A percentile compares a stretch with the other conserved stretches of the same genome.
phyloP scores from a whole-genome alignment of 1,139 yeast species.

The Kodamaea anthophila region DNA sequence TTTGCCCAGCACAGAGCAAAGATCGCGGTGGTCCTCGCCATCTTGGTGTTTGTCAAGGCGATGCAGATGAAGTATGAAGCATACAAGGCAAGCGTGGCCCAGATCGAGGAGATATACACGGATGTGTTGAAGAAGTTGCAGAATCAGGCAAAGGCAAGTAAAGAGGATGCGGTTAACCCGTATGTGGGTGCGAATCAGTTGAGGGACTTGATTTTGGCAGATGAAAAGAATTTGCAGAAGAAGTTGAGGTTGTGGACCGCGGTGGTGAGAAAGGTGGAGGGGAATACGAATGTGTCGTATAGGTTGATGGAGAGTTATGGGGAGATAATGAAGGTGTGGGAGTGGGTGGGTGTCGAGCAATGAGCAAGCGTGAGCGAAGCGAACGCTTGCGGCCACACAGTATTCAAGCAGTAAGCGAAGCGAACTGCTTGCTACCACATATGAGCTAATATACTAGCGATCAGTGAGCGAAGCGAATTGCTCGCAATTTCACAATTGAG shows the following conservation, averaged over 20 bases:
- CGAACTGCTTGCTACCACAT: too few relatives aligned
- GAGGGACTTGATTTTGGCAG: slow-evolving; percentile 59
- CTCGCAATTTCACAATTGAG: too few relatives aligned
- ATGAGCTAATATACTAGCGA: too few relatives aligned
- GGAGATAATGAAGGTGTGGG: slow-evolving; percentile 85
- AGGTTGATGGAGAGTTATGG: slow-evolving; percentile 72
- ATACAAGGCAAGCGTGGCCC: slow-evolving; percentile 24
- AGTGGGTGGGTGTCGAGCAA: slow-evolving; percentile 55
- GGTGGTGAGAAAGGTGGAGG: slow-evolving; percentile 58
- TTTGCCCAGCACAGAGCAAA: slow-evolving; percentile 36
- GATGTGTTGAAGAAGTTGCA: slow-evolving; percentile 45
- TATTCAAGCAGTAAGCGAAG: too few relatives aligned
- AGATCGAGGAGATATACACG: slow-evolving; percentile 30
- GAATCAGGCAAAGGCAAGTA: slow-evolving; percentile 26
- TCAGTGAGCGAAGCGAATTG: too few relatives aligned
- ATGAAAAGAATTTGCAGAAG: slow-evolving; percentile 38
- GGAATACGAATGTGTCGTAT: slow-evolving; percentile 55
- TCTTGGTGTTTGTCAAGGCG: slow-evolving; percentile 16
- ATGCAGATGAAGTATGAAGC: slow-evolving; percentile 29
- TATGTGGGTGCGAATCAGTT: slow-evolving; percentile 72
- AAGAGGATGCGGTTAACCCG: slow-evolving; percentile 21
- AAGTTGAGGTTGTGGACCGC: slow-evolving; percentile 54
- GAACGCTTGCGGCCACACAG: background rate
- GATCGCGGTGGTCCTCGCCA: slow-evolving; percentile 22
- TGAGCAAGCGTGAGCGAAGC: background rate